phyloP scores from a whole-genome alignment of 2,329 filamentous ascomycete species.

The Neofusicoccum kwambonambiense region DNA sequence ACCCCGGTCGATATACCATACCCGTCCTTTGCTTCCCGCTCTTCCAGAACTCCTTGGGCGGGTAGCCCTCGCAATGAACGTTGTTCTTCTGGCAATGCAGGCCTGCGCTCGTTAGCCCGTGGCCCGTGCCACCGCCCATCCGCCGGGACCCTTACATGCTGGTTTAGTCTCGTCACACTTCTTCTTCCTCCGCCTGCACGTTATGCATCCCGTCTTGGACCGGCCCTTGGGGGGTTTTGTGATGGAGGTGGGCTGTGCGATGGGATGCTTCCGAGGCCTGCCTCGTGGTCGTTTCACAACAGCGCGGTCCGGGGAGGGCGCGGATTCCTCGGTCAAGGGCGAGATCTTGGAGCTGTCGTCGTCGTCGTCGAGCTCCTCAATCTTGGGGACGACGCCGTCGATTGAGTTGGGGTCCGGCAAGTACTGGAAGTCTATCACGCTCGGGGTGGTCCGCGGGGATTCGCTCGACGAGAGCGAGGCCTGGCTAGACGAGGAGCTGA shows the following conservation, averaged over 20 bases:
- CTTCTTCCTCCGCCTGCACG: slow-evolving; percentile 61
- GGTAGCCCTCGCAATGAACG: slow-evolving; percentile 86
- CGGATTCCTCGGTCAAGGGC: slow-evolving; percentile 30
- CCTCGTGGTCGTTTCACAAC: slow-evolving; percentile 57
- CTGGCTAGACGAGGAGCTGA: slow-evolving; percentile 40
- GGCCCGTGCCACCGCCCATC: neutral
- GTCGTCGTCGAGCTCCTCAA: slow-evolving; percentile 54
- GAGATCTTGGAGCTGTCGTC: slow-evolving; percentile 37
- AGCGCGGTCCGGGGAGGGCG: slow-evolving; percentile 34
- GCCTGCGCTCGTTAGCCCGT: neutral
- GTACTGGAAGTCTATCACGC: slow-evolving; percentile 28
- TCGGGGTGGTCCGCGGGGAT: slow-evolving; percentile 37
- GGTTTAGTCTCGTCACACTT: slow-evolving; percentile 56
- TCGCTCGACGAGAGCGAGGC: slow-evolving; percentile 43
- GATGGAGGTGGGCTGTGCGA: slow-evolving; percentile 57
- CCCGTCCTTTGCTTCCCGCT: slow-evolving; percentile 74
- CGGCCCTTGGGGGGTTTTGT: slow-evolving; percentile 75
- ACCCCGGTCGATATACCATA: slow-evolving; percentile 26
- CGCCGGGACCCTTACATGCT: slow-evolving; percentile 33
- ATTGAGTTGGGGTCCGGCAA: slow-evolving; percentile 24
- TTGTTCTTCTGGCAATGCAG: slow-evolving; percentile 93
- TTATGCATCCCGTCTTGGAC: slow-evolving; percentile 59
- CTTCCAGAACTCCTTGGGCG: slow-evolving; percentile 82
- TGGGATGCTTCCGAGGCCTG: slow-evolving; percentile 77
- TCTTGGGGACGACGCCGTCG: slow-evolving; percentile 50